Evolutionary conservation across 1,284 basidiomycete species (phyloP), one percentile per base, ranked within the genome.

Genomic region (Puccinia polysora): DNA sequence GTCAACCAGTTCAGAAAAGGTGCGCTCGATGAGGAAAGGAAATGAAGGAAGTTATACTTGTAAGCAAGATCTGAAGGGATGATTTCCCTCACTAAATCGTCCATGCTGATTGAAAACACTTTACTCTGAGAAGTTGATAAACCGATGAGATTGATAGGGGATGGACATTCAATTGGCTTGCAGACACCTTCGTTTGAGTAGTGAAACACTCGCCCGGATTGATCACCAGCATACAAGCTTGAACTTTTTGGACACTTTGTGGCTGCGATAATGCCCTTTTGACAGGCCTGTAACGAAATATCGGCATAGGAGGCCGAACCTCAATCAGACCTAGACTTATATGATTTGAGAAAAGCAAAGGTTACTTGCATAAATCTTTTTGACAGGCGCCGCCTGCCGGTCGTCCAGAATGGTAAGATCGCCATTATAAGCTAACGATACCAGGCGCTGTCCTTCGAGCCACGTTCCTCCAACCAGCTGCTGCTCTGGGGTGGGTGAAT

Each of bases 341-440:
- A 20, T 43, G 10, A 2, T 20, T 15, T 58, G 10, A 59, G 30
- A 15, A 23, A 30, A 68, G 18, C 38, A 67, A 53, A 1, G 23
- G 28, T n/a, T 12, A 53, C 72, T 45, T 32, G 45, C 69, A 64
- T 64, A 64, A 14, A 72, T 72, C 73, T 60, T 72, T 36, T 63
- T 56, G 68, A 69, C 75, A 74, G 30, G 60, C 64, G 85, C 82
- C 0, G 84, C 84, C 12, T 83, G 83, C 47, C 90, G 84, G 20
- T 86, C 85, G 79, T 97, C 94, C 78, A 95, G 87, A 20, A 96
- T 79, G 77, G 89, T 92, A 67, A 99, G 83, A 68, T 86, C 85
- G 18, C 95, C 94, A 0, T 86, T 86, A 76, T 96, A 83, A 1
- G 91, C 91, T 47, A 97, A 82, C 2, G 92, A 94, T 40, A 93